Evolutionary conservation across 768 basidiomycete species (phyloP).

Genomic region (Kwoniella sp.): DNA sequence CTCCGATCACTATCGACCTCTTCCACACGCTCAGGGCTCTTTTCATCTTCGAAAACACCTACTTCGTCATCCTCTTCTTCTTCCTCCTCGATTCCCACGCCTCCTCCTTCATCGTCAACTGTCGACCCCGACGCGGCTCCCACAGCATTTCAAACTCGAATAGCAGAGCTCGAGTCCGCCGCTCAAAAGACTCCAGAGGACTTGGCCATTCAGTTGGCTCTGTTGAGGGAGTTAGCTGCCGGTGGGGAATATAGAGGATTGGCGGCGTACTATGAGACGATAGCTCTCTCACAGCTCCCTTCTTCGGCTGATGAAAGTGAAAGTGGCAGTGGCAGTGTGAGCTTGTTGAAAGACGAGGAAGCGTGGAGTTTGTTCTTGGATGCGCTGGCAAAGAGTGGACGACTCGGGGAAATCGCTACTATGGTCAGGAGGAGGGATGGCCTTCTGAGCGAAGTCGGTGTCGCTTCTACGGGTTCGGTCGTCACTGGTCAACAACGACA

Average conservation of each 20-base stretch:
- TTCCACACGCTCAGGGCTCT: background rate
- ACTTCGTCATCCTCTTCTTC: slow-evolving; percentile 3
- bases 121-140: slow-evolving; percentile 25
- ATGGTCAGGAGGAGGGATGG: slow-evolving; percentile 67
- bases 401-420: slow-evolving; percentile 61
- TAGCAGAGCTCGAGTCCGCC: slow-evolving; percentile 48
- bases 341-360: slow-evolving; percentile 30
- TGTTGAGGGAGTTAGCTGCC: slow-evolving; percentile 40
- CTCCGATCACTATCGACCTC: slow-evolving; percentile 9
- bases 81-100: background rate
- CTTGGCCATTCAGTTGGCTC: slow-evolving; percentile 35
- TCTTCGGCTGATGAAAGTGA: background rate
- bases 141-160: slow-evolving; percentile 42
- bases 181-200: slow-evolving; percentile 35
- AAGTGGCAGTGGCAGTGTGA: slow-evolving; percentile 18
- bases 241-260: slow-evolving; percentile 37
- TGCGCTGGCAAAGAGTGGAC: slow-evolving; percentile 30
- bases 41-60: slow-evolving; percentile 1
- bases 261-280: slow-evolving; percentile 43
- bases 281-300: slow-evolving; percentile 31
- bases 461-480: slow-evolving; percentile 1
- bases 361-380: slow-evolving; percentile 33
- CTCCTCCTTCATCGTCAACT: background rate
- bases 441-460: slow-evolving; percentile 9
- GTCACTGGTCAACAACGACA: slow-evolving; percentile 4